phyloP scores from a whole-genome alignment of 306 rosid genomes.

The Urtica urens region DNA sequence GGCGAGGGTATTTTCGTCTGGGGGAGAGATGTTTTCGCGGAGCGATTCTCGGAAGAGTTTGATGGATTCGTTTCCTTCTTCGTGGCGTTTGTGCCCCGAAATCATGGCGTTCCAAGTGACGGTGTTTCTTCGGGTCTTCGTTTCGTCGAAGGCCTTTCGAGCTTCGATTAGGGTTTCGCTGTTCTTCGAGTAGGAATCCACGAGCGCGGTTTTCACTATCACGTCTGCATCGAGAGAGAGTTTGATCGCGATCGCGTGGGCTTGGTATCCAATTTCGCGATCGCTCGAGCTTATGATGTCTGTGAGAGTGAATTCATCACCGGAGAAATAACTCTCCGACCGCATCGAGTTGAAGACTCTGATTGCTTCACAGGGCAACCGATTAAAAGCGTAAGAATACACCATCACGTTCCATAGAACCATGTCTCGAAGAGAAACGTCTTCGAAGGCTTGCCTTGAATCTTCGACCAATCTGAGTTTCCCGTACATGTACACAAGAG shows the following conservation, averaged over 20 bases:
- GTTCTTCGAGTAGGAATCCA: constrained; percentile 49
- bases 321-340: constrained; percentile 27
- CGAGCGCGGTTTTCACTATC: constrained; percentile 47
- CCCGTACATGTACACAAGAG: constrained; percentile 46
- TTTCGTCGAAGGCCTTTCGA: constrained; percentile 26
- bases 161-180: constrained; percentile 35
- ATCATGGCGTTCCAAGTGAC: constrained; percentile 72
- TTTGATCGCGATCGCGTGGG: constrained; percentile 35
- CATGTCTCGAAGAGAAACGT: constrained; percentile 32
- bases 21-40: constrained; percentile 23
- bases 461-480: constrained; percentile 43
- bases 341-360: constrained; percentile 37
- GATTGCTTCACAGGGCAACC: constrained; percentile 30
- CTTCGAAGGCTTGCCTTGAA: constrained; percentile 42
- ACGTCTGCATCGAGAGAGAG: constrained; percentile 52
- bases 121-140: constrained; percentile 33
- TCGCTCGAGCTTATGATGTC: constrained; percentile 37
- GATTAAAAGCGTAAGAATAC: constrained; percentile 43
- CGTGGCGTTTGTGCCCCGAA: constrained; percentile 42
- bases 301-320: constrained; percentile 61
- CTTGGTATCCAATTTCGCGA: constrained; percentile 37
- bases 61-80: constrained; percentile 46
- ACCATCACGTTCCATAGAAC: constrained; percentile 80
- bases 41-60: constrained; percentile 47
- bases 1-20: constrained; percentile 61